Base-by-base conservation (phyloP, 202 grass and related monocot genomes). In the Schoenoplectus triqueter region DNA sequence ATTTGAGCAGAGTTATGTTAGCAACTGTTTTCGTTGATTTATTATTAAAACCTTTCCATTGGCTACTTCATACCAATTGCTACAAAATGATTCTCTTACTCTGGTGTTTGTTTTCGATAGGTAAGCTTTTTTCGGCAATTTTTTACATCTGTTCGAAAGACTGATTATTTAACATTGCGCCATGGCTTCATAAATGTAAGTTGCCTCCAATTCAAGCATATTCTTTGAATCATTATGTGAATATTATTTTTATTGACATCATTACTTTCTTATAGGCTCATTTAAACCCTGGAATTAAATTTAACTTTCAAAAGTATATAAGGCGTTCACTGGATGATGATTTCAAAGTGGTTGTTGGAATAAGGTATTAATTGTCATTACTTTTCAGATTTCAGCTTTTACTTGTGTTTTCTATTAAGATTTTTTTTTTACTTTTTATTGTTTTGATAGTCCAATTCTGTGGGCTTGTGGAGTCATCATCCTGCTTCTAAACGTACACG, bases 161-260 rank as follows among this genome's bases (percentile, higher is more conserved):
- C 90, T 54, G 95, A 98, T 85, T 98, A 98, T 75, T 85, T 98
- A 62, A 88, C 91, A 22, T 63, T 98, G 73, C 84, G 93, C 10
- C 93, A 98, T 3, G 95, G 93, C 61, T 98, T 98, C 80, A 94
- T 98, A 86, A 87, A 85, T 83, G 95, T 98, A 88, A 89, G 89
- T 56, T 87, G 31, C 10, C 82, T 66, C 71, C 82, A 14, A 15
- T 47, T 54, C 13, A 17, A 50, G 11, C 21, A 65, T 47, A 5
- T 65, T 42, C 10, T 14, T 82, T 21, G 10, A 31, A 41, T 0
- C 31, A 31, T 14, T 0, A 61, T 51, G 10, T 80, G n/a, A 74
- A 80, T 50, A 3, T 61, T 0, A 31, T 66, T 18, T 41, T 17
- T 51, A 22, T 57, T 80, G 54, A 63, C 66, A 54, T 31, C 44